Conservation (phyloP, 2,329 filamentous ascomycete species). For the Colletotrichum theobromicola region DNA sequence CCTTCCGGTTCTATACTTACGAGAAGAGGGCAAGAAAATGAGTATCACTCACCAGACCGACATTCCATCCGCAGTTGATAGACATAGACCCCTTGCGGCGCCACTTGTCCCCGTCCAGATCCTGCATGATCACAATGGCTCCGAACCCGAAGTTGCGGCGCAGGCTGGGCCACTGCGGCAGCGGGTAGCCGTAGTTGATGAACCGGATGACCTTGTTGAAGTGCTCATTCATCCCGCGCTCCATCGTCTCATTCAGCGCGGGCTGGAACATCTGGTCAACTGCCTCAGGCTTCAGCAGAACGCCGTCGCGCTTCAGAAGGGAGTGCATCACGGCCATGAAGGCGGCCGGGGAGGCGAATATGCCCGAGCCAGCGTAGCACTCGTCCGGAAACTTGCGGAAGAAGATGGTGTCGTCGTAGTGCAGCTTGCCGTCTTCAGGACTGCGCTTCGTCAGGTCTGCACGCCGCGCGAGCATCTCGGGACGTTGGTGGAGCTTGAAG, state of each 20-base stretch:
- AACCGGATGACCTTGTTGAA: not conserved
- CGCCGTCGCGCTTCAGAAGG: constrained; percentile 52
- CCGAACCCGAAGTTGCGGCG: constrained; percentile 2
- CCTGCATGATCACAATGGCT: not conserved
- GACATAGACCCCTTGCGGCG: not conserved
- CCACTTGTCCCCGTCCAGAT: not conserved
- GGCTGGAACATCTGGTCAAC: constrained; percentile 51
- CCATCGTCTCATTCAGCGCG: not conserved
- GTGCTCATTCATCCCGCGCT: not conserved
- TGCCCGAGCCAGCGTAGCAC: constrained; percentile 38
- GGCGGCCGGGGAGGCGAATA: constrained; percentile 38
- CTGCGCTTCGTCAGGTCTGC: constrained; percentile 18
- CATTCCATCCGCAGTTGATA: not conserved
- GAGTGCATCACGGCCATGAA: constrained; percentile 51
- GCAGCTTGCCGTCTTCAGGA: constrained; percentile 7
- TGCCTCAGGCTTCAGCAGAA: constrained; percentile 45
- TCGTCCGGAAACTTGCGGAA: constrained; percentile 3
- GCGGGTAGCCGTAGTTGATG: not conserved
- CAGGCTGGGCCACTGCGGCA: not conserved
- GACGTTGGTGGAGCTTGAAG: constrained; percentile 28
- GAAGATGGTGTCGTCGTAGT: constrained; percentile 14
- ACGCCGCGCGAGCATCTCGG: not conserved
- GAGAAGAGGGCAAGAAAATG: too few relatives aligned
- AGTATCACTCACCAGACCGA: not conserved
- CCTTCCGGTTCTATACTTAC: not conserved